Evolutionary conservation across 495 filamentous ascomycete species (phyloP), one percentile per base, ranked within the genome.

Genomic region (Talaromyces trachyspermus): DNA sequence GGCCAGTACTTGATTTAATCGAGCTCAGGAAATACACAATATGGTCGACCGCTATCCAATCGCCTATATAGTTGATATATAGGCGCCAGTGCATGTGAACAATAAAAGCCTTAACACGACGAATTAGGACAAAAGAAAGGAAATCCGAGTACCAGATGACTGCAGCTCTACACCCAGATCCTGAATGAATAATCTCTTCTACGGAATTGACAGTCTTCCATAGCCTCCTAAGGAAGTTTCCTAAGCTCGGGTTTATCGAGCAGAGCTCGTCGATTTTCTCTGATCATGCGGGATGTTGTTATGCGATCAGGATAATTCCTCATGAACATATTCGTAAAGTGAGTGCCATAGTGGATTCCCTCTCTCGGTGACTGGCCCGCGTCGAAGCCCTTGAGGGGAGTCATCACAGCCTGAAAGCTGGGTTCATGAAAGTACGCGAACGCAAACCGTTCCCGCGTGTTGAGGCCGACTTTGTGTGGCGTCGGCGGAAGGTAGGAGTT

Each of bases 291-390:
- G 40, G 57, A 52, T 7, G 67, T 65, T 2, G 69, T 73, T 25
- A 71, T 59, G n/a, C 69, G 56, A 19, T 70, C 63, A 0, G 69
- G 68, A 33, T 71, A 72, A 54, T 67, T 71, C 29, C 69, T 58
- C 53, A 71, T 54, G 43, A 69, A 71, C 69, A 72, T 72, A 49
- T 71, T 71, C 37, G 66, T 71, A 46, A 72, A 71, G 53, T 72
- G 68, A 2, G 65, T 70, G 12, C 69, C 68, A 44, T 72, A 71
- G 54, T 72, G 69, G 14, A 72, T 64, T 19, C 60, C 59, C 30
- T 65, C 23, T 8, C 41, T 4, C 8, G 27, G 39, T 3, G 37
- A 23, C 12, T 18, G 4, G 11, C 43, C 43, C 5, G 20, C 43
- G 5, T 43, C 24, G 46, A 57, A 60, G 15, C 54, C 60, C 2